Base-by-base conservation (phyloP, 2,329 filamentous ascomycete species). In the Fusarium marasasianum region DNA sequence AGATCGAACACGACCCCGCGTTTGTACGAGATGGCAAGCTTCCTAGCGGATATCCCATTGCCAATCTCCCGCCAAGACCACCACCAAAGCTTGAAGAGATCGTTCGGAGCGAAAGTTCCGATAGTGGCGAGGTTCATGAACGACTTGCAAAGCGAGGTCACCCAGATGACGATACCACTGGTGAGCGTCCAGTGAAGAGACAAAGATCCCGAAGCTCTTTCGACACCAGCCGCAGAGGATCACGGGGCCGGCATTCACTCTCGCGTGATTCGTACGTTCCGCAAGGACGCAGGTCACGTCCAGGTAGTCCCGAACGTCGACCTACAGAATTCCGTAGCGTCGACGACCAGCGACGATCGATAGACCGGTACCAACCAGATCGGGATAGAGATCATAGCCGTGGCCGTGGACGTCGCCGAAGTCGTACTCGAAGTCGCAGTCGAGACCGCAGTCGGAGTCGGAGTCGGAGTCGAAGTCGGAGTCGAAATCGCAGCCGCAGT, bases 1-100 rank as follows among this genome's bases (percentile, higher is more conserved):
- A 73, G 12, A 63, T 86, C 56, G 81, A 84, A 67, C 77, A 82
- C 40, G 86, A 88, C 72, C 86, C 86, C 5, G 82, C 82, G 6
- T 87, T 88, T 71, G 71, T 74, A 44, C 73, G 67, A 53, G 72
- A 78, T 48, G 76, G 73, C 48, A 75, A 73, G 41, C 63, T 77
- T 22, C 76, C 75, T 22, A 66, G 66, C 67, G 77, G 70, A n/a
- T 67, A 77, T 24, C 61, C 76, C 12, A 44, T 79, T 31, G 69
- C 71, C 40, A 64, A 59, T 35, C 56, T 71, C 17, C 58, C 64
- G 8, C 33, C 56, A 24, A 57, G 47, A 58, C 43, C 44, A 37
- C 59, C 66, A 17, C 31, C 54, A 26, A 57, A 54, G 58, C 38
- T 44, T 33, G 60, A 66, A 12, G 59, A 73, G 50, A 33, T 51